These are phyloP conservation scores for Musa beccarii DNA, from an alignment of 176 grass and related monocot species.

Conservation along the genomic window DNA sequence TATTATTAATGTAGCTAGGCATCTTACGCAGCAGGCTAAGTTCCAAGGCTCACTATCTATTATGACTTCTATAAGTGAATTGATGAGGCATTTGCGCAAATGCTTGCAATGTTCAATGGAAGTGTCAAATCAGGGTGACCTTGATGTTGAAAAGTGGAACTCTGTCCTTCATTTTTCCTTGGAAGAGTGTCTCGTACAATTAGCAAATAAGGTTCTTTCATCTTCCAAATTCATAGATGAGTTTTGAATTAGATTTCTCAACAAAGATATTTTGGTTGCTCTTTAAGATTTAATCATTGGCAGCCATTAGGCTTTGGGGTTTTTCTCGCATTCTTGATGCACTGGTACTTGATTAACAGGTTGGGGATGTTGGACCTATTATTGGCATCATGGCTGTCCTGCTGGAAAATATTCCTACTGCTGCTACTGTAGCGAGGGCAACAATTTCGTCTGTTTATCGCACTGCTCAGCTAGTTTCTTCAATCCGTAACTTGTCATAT, in stretches of 20 bases:
- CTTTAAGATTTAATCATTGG: not conserved
- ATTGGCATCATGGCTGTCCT: conserved; percentile 82
- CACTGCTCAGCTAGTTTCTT: conserved; percentile 61
- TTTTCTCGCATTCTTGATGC: not conserved
- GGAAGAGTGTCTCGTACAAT: conserved; percentile 68
- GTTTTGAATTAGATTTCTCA: conserved; percentile 1
- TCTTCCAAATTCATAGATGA: not conserved
- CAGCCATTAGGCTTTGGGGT: no score
- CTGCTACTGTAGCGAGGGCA: conserved; percentile 43
- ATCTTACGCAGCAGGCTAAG: conserved; percentile 70
- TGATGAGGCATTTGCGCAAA: conserved; percentile 83
- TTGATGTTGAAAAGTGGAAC: conserved; percentile 41
- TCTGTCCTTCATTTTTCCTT: conserved; percentile 59
- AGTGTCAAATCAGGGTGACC: conserved; percentile 42
- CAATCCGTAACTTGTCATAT: conserved; percentile 67
- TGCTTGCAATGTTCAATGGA: conserved; percentile 90
- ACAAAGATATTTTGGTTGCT: not conserved
- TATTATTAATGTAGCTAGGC: conserved; percentile 73
- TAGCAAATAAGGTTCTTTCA: conserved; percentile 62
- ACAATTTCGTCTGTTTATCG: conserved; percentile 87
- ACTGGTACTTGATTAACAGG: conserved; percentile 37
- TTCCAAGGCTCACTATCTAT: conserved; percentile 58
- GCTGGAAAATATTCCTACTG: conserved; percentile 75
- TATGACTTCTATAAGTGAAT: conserved; percentile 65
- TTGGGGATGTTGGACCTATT: conserved; percentile 88